phyloP scores from a whole-genome alignment of 106 monocot species.

The Narthecium ossifragum region DNA sequence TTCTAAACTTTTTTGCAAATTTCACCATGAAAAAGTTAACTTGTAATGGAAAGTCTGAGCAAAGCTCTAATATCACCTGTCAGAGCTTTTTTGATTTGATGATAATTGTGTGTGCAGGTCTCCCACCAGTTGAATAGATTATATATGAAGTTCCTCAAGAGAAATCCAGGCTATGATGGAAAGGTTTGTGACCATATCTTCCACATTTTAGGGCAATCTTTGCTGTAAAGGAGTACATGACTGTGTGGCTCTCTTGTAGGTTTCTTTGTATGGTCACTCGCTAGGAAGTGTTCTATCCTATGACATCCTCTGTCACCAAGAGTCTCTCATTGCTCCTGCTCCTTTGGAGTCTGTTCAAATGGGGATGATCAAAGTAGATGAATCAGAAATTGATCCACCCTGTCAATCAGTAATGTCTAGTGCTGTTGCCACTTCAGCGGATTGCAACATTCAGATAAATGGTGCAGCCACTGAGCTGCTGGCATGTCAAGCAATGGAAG shows the following conservation, averaged over 20 bases:
- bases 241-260: constrained; percentile 34
- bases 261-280: constrained; percentile 96
- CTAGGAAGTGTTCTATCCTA: constrained; percentile 97
- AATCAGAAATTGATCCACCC: too few relatives aligned
- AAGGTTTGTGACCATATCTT: constrained; percentile 42
- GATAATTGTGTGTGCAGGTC: constrained; percentile 43
- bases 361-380: constrained; percentile 8
- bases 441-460: constrained; percentile 1
- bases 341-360: constrained; percentile 27
- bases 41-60: too few relatives aligned
- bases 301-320: constrained; percentile 98
- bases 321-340: constrained; percentile 28
- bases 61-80: too few relatives aligned
- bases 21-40: too few relatives aligned
- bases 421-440: constrained; percentile 4
- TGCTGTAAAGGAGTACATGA: neutral
- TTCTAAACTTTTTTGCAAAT: too few relatives aligned
- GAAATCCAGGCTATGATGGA: constrained; percentile 93
- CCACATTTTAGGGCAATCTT: neutral
- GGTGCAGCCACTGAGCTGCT: constrained; percentile 8
- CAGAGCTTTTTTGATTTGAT: too few relatives aligned
- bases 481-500: constrained; percentile 4
- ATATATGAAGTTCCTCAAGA: constrained; percentile 76
- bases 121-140: constrained; percentile 85
- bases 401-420: neutral